Conservation (phyloP, 2,329 filamentous ascomycete species). For the Metarhizium album region DNA sequence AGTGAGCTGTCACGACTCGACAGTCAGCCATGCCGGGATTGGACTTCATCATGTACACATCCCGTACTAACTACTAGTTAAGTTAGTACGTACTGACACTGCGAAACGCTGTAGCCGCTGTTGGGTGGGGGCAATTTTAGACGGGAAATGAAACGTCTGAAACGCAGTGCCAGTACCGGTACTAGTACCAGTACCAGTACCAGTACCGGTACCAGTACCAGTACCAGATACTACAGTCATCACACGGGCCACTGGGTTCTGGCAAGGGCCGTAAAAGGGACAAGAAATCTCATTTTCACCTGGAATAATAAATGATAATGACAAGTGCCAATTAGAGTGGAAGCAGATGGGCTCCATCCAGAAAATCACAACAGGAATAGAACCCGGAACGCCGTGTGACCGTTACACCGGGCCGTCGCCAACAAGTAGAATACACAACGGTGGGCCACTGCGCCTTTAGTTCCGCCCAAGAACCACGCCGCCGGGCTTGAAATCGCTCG, state of each 20-base stretch:
- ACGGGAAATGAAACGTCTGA: not conserved
- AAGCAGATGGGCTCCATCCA: not conserved
- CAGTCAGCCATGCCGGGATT: not conserved
- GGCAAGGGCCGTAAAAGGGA: not conserved
- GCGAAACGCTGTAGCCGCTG: too few relatives aligned
- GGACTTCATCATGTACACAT: not conserved
- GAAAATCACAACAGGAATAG: constrained; percentile 1
- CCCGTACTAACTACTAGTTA: too few relatives aligned
- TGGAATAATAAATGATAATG: not conserved
- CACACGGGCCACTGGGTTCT: too few relatives aligned
- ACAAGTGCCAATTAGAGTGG: not conserved
- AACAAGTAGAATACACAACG: constrained; percentile 12
- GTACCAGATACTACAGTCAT: too few relatives aligned
- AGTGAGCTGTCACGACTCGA: not conserved
- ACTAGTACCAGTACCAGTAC: too few relatives aligned
- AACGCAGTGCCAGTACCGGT: not conserved
- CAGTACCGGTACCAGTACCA: too few relatives aligned
- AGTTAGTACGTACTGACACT: not conserved
- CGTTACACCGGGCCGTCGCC: not conserved
- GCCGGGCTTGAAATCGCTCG: constrained; percentile 1
- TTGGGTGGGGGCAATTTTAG: not conserved
- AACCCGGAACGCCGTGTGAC: constrained; percentile 9
- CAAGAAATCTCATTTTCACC: not conserved
- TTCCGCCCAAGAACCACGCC: constrained; percentile 3
- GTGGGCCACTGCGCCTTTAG: constrained; percentile 6